These are phyloP conservation scores for Yamadazyma mexicana DNA, from an alignment of 1,139 yeast species.

Conservation along the genomic window DNA sequence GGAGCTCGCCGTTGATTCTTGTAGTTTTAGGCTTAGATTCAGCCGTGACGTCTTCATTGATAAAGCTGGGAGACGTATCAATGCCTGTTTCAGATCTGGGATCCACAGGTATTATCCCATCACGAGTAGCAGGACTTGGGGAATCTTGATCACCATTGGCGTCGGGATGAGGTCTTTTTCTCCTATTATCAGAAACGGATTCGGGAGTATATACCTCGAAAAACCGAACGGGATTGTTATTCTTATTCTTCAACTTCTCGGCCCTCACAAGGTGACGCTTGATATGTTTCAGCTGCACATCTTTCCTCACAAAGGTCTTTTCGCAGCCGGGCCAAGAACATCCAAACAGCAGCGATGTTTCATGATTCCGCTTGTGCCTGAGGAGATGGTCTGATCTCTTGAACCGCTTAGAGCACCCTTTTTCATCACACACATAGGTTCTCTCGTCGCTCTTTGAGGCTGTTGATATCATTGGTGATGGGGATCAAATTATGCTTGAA, in stretches of 20 bases:
- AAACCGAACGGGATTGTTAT: slow-evolving; percentile 5
- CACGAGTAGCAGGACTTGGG: no score
- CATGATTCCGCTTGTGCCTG: slow-evolving; percentile 38
- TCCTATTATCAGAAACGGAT: background rate
- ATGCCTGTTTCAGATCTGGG: no score
- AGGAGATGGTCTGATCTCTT: slow-evolving; percentile 38
- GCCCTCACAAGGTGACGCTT: slow-evolving; percentile 24
- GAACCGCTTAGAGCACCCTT: slow-evolving; percentile 32
- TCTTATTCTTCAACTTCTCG: slow-evolving; percentile 8
- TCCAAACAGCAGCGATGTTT: slow-evolving; percentile 27
- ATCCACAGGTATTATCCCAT: no score
- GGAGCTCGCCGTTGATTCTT: slow-evolving; percentile 1
- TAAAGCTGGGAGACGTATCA: no score
- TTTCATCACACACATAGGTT: slow-evolving; percentile 15
- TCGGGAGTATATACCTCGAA: slow-evolving; percentile 10
- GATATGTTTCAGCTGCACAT: slow-evolving; percentile 34
- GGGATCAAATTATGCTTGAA: background rate
- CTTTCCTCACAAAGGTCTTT: slow-evolving; percentile 34
- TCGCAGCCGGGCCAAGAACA: slow-evolving; percentile 31
- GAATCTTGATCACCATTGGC: background rate
- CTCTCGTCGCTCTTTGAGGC: slow-evolving; percentile 2
- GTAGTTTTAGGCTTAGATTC: background rate
- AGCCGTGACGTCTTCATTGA: background rate
- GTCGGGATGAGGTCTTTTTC: background rate
- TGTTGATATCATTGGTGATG: background rate